These are phyloP conservation scores for Coniella vitis DNA, from an alignment of 2,329 filamentous ascomycete species.

Conservation along the genomic window DNA sequence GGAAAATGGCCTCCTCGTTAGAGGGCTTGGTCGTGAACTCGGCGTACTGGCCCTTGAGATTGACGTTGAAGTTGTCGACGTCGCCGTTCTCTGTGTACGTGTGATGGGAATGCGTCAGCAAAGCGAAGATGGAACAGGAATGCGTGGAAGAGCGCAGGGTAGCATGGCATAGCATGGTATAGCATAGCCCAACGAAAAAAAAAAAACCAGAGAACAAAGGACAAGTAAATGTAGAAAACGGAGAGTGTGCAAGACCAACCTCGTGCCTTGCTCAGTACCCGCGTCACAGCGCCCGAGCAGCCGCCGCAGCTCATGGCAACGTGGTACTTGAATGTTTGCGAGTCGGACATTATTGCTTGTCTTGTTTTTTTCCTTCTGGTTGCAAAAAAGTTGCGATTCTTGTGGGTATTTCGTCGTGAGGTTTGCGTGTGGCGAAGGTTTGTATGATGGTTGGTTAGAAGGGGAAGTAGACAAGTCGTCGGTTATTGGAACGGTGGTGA, in stretches of 20 bases:
- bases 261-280: slow-evolving; percentile 85
- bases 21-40: slow-evolving; percentile 63
- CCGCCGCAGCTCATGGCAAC: slow-evolving; percentile 91
- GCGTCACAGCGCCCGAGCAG: slow-evolving; percentile 89
- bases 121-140: no score
- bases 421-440: not conserved
- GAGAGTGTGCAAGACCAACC: slow-evolving; percentile 43
- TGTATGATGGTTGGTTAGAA: no score
- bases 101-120: not conserved
- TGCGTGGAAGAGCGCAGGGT: not conserved
- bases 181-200: not conserved
- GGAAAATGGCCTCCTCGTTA: slow-evolving; percentile 69
- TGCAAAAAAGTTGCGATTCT: no score
- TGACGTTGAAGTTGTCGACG: slow-evolving; percentile 80
- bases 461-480: no score
- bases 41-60: slow-evolving; percentile 78
- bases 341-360: slow-evolving; percentile 60
- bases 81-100: slow-evolving; percentile 43
- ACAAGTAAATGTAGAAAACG: not conserved
- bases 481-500: no score
- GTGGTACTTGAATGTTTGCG: slow-evolving; percentile 90
- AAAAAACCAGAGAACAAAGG: not conserved
- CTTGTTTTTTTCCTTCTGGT: no score
- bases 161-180: not conserved
- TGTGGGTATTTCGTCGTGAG: not conserved